Conservation (phyloP, 2,329 filamentous ascomycete genomes). For the Colletotrichum paranaense region DNA sequence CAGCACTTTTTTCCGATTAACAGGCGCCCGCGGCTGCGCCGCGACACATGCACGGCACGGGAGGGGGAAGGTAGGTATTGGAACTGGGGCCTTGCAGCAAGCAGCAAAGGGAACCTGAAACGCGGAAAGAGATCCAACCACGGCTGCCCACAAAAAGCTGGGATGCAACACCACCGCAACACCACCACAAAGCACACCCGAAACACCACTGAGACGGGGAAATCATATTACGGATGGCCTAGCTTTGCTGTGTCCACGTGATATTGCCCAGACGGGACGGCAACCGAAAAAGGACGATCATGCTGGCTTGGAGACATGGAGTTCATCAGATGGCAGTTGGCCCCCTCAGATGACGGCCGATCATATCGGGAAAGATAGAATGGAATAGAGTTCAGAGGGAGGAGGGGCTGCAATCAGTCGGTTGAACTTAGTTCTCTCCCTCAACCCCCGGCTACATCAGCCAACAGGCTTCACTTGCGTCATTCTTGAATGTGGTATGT, state of each 20-base stretch:
- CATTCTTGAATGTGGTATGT: not conserved
- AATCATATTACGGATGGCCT: not conserved
- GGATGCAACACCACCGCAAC: conserved; percentile 24
- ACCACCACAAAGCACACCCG: conserved; percentile 19
- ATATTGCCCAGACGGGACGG: conserved; percentile 22
- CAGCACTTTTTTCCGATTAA: not conserved
- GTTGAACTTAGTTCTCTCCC: conserved; percentile 4
- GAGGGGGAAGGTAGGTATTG: not conserved
- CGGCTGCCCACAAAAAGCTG: conserved; percentile 24
- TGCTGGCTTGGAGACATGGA: not conserved
- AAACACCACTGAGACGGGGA: conserved; percentile 33
- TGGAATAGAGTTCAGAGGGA: conserved; percentile 3
- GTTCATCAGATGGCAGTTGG: conserved; percentile 29
- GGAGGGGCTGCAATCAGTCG: not conserved
- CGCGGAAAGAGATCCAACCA: not conserved
- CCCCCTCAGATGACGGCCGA: conserved; percentile 4
- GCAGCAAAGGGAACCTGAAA: conserved; percentile 19
- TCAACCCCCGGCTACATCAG: not conserved
- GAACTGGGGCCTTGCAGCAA: not conserved
- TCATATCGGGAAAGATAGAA: conserved; percentile 8
- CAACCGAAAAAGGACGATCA: not conserved
- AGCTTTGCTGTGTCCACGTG: conserved; percentile 21
- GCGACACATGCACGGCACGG: not conserved
- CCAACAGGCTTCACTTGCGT: not conserved
- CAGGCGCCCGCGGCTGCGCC: not conserved